Percentiles rank a stretch among this genome's conserved stretches.
Evolutionary conservation across 257 asterid species (phyloP).

Genomic region (Linaria vulgaris): DNA sequence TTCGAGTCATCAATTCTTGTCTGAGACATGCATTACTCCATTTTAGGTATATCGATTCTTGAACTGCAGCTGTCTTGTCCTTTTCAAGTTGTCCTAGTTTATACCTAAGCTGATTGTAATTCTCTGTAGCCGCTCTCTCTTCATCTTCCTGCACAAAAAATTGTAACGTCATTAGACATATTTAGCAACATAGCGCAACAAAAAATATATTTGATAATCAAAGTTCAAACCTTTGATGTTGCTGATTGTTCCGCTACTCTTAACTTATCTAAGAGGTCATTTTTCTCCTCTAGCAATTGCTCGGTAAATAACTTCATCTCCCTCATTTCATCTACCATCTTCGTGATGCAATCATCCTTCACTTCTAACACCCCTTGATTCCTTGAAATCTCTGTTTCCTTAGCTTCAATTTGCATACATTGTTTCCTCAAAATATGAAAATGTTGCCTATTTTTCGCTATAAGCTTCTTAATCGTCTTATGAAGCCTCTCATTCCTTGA

Average conservation of each 20-base stretch:
- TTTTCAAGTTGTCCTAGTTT: constrained; percentile 34
- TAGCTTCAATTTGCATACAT: constrained; percentile 31
- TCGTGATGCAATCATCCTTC: constrained; percentile 27
- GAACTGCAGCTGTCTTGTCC: constrained; percentile 30
- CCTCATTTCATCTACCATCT: constrained; percentile 43
- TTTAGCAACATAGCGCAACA: too few species aligned
- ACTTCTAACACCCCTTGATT: constrained; percentile 30
- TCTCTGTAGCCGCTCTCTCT: constrained; percentile 18
- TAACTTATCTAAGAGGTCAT: constrained; percentile 25
- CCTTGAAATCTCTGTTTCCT: constrained; percentile 42
- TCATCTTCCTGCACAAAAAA: neutral
- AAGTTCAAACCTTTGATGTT: constrained; percentile 39
- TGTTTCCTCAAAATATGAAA: constrained; percentile 30
- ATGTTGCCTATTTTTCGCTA: constrained; percentile 29
- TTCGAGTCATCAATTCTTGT: constrained; percentile 46
- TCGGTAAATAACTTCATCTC: constrained; percentile 32
- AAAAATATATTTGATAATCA: neutral
- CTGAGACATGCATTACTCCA: constrained; percentile 56
- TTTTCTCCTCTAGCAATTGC: constrained; percentile 36
- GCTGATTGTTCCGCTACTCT: constrained; percentile 36
- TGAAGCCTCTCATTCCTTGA: constrained; percentile 45
- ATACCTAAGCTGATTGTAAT: constrained; percentile 27
- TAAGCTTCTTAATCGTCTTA: constrained; percentile 47
- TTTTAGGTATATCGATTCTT: constrained; percentile 44
- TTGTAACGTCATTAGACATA: too few species aligned